Evolutionary conservation across 257 asterid species (phyloP).

Genomic region (Leonotis leonurus): DNA sequence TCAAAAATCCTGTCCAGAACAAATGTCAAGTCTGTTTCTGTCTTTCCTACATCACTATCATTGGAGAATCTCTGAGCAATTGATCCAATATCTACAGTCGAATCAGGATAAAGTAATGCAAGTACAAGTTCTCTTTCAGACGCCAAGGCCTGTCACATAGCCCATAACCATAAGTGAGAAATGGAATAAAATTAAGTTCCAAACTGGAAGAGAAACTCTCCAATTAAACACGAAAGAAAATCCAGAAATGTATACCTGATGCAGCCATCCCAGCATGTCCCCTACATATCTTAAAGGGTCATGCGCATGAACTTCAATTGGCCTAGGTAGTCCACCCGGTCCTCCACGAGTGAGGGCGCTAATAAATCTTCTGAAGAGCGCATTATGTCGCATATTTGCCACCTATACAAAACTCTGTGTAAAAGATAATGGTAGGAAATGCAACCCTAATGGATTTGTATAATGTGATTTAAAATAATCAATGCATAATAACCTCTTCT

Average conservation of each 20-base stretch:
- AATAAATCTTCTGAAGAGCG: slow-evolving; percentile 91
- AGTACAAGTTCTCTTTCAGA: slow-evolving; percentile 98
- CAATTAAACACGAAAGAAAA: background rate
- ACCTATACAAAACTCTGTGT: slow-evolving; percentile 38
- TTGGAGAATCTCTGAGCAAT: slow-evolving; percentile 52
- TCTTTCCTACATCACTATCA: slow-evolving; percentile 49
- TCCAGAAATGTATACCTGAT: slow-evolving; percentile 49
- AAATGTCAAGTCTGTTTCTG: slow-evolving; percentile 81
- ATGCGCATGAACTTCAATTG: slow-evolving; percentile 98
- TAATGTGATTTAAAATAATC: slow-evolving; percentile 15
- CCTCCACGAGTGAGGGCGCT: slow-evolving; percentile 99
- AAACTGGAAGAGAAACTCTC: background rate
- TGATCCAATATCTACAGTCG: slow-evolving; percentile 58
- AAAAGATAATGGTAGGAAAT: slow-evolving; percentile 15
- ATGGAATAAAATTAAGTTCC: too few species aligned
- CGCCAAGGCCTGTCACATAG: slow-evolving; percentile 71
- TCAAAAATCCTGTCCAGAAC: slow-evolving; percentile 94
- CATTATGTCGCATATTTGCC: slow-evolving; percentile 99
- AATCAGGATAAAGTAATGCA: slow-evolving; percentile 90
- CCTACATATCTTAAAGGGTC: slow-evolving; percentile 98
- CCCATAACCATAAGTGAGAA: slow-evolving; percentile 16
- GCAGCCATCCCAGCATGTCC: slow-evolving; percentile 99
- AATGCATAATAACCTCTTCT: slow-evolving; percentile 63
- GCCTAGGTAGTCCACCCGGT: slow-evolving; percentile 97
- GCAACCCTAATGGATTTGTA: background rate